Conservation (phyloP, 495 filamentous ascomycete genomes). For the Trichoderma erinaceum region DNA sequence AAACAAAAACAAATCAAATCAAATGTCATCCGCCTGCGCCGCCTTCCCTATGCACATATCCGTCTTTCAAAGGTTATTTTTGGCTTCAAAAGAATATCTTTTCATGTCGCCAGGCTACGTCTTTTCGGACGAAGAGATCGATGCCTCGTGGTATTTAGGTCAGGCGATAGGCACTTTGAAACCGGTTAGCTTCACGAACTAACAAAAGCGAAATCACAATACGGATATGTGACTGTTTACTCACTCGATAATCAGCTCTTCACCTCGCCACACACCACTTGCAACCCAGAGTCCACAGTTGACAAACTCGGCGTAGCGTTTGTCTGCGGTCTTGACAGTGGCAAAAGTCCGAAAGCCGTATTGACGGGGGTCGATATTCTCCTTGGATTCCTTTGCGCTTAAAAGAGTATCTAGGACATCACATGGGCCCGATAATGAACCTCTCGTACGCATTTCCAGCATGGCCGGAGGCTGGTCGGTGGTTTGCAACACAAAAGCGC, state of each 20-base stretch:
- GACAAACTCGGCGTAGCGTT: conserved; percentile 52
- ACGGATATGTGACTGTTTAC: conserved; percentile 14
- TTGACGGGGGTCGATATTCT: conserved; percentile 47
- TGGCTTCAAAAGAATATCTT: not conserved
- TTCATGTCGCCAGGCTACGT: not conserved
- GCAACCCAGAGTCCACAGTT: conserved; percentile 59
- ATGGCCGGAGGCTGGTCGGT: conserved; percentile 15
- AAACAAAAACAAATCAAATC: not conserved
- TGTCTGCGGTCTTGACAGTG: conserved; percentile 55
- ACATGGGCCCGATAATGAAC: conserved; percentile 52
- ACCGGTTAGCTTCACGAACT: not conserved
- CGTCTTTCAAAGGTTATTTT: not conserved
- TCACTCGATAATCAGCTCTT: conserved; percentile 41
- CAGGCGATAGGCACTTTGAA: conserved; percentile 14
- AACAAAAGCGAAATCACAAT: not conserved
- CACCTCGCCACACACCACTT: conserved; percentile 52
- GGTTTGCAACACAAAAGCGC: conserved; percentile 16
- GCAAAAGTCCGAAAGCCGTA: conserved; percentile 54
- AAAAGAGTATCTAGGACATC: conserved; percentile 54
- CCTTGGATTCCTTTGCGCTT: conserved; percentile 42
- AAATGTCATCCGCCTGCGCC: conserved; percentile 1
- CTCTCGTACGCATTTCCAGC: conserved; percentile 51
- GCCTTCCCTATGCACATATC: not conserved
- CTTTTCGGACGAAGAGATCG: not conserved
- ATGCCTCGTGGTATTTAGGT: not conserved